phyloP scores from a whole-genome alignment of 345 rosid genomes.

The Linum tenue region DNA sequence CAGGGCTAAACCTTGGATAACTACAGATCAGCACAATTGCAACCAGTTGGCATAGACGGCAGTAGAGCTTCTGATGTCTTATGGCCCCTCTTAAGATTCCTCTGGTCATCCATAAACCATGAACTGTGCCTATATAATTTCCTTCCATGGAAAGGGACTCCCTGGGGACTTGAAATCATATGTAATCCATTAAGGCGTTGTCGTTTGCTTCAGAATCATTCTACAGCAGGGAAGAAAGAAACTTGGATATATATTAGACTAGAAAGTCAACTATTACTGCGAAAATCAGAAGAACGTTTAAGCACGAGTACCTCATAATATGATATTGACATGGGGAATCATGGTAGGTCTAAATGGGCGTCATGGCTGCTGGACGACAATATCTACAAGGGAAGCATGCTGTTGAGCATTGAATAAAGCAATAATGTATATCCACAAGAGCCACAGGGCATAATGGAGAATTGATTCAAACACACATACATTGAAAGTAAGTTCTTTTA shows the following conservation, averaged over 20 bases:
- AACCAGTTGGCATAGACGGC: conserved; percentile 52
- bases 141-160: conserved; percentile 37
- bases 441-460: too few species aligned
- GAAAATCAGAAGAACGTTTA: too few species aligned
- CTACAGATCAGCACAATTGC: conserved; percentile 62
- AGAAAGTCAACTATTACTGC: too few species aligned
- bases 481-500: too few species aligned
- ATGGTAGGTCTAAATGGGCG: too few species aligned
- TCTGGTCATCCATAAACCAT: conserved; percentile 36
- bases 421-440: too few species aligned
- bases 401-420: too few species aligned
- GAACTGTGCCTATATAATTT: conserved; percentile 52
- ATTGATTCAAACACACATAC: too few species aligned
- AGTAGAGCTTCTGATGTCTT: conserved; percentile 51
- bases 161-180: conserved; percentile 54
- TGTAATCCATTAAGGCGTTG: conserved; percentile 46
- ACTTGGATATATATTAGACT: background rate
- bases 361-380: too few species aligned
- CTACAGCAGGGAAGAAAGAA: conserved; percentile 15
- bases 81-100: conserved; percentile 27
- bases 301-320: too few species aligned
- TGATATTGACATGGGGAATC: too few species aligned
- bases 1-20: conserved; percentile 54
- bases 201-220: conserved; percentile 26
- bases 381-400: too few species aligned